These are phyloP conservation scores for Pistacia vera DNA, from an alignment of 345 rosid genomes.

Conservation along the genomic window DNA sequence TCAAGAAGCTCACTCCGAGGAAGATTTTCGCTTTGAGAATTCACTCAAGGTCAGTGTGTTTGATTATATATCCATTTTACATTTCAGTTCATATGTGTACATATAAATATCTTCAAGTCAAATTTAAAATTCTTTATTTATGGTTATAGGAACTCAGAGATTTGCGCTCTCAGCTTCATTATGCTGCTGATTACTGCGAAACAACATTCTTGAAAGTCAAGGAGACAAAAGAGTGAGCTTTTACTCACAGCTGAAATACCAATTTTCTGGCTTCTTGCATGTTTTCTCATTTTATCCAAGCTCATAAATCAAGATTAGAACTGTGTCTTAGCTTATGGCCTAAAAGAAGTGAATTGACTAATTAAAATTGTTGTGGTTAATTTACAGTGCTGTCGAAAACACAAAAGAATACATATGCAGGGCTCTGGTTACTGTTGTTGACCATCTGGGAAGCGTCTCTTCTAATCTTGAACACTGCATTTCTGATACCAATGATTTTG, in stretches of 20 bases:
- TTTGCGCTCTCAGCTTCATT: conserved; percentile 68
- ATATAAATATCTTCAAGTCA: too few species aligned
- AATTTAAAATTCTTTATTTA: neutral
- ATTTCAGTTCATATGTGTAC: too few species aligned
- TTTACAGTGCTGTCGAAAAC: conserved; percentile 55
- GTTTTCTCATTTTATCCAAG: too few species aligned
- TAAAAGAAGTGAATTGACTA: neutral
- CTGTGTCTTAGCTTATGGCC: neutral
- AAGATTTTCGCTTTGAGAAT: conserved; percentile 39
- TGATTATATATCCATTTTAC: neutral
- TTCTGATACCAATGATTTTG: conserved; percentile 30
- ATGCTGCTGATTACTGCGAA: conserved; percentile 68
- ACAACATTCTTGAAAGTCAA: conserved; percentile 45
- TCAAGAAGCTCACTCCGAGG: conserved; percentile 33
- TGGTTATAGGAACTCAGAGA: conserved; percentile 57
- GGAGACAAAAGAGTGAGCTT: conserved; percentile 47
- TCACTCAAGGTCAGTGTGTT: conserved; percentile 50
- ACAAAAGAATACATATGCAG: conserved; percentile 66
- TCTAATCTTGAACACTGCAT: conserved; percentile 44
- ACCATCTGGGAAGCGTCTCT: conserved; percentile 69
- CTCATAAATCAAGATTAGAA: neutral
- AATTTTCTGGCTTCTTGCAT: too few species aligned
- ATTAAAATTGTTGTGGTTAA: neutral
- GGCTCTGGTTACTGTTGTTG: conserved; percentile 64
- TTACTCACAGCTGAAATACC: neutral